Conservation (phyloP, 2,329 filamentous ascomycete species). For the Penicillium sp. region DNA sequence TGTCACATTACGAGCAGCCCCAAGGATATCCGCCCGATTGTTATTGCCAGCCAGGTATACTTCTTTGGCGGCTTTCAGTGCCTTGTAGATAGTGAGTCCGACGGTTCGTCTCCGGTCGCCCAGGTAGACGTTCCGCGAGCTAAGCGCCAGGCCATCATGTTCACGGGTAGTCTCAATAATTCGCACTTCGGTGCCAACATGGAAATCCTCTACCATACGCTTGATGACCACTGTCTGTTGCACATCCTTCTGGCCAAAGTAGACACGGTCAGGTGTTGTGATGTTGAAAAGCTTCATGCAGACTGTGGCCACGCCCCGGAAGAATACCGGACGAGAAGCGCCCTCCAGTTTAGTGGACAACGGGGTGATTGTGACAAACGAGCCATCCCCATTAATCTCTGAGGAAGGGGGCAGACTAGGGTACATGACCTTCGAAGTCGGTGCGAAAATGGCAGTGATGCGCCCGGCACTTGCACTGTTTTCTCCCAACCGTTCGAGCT, state of each 20-base stretch:
- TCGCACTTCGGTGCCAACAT: conserved; percentile 70
- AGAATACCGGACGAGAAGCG: conserved; percentile 84
- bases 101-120: conserved; percentile 69
- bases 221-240: conserved; percentile 92
- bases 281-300: conserved; percentile 94
- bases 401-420: conserved; percentile 72
- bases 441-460: conserved; percentile 81
- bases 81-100: conserved; percentile 68
- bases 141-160: conserved; percentile 79
- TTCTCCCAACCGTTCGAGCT: conserved; percentile 62
- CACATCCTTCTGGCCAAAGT: conserved; percentile 97
- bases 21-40: conserved; percentile 66
- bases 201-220: conserved; percentile 83
- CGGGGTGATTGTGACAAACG: conserved; percentile 88
- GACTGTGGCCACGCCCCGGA: conserved; percentile 91
- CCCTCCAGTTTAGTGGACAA: conserved; percentile 80
- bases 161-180: conserved; percentile 75
- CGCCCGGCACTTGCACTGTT: conserved; percentile 51
- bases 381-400: conserved; percentile 72
- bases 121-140: conserved; percentile 90
- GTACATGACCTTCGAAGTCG: conserved; percentile 81
- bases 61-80: conserved; percentile 68
- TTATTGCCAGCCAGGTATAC: conserved; percentile 58
- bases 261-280: conserved; percentile 71
- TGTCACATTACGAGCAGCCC: conserved; percentile 63